Evolutionary conservation across 345 rosid genomes (phyloP), one percentile per base, ranked within the genome.

Genomic region (Eucalyptus grandis): DNA sequence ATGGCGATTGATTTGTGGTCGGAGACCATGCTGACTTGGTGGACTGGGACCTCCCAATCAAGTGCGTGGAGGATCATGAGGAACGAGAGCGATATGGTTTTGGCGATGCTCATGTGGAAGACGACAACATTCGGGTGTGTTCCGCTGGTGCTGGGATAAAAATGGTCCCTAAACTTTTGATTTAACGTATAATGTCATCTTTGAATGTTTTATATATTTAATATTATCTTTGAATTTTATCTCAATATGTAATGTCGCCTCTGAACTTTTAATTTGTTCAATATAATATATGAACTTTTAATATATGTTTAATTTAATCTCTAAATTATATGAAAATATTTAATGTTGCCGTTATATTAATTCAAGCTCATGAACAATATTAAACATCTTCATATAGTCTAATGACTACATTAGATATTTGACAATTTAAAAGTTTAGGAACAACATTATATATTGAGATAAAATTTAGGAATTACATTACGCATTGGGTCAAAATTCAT

Each of bases 401-500:
- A 56, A 56, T 56, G 6, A 56, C 13, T 24, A 56, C 3, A 3
- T 56, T 56, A 56, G 12, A 56, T 24, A 56, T 56, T 56, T 22
- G 13, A 24, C 1, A 56, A 10, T 24, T 56, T 22, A 56, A 22
- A 56, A 56, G 6, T 56, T 56, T 56, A 56, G 13, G 14, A 9
- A 56, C 3, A 0, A 4, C 1, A 24, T 56, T 56, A 0, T 9
- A 56, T 0, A 56, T 56, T 0, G 1, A 0, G 1, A 56, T 56
- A 56, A 56, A 56, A 1, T 56, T 56, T 24, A 10, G 13, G 6
- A 53, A 19, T 53, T 2, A 53, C 9, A 19, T 53, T 8, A 0
- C 5, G 0, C 1, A 19, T 19, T 19, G 0, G 24, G 0, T 53
- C 11, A 53, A 53, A 53, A 19, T 19, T 53, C 58, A 53, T 19